phyloP scores from a whole-genome alignment of 352 stramenopile genomes.

The Saprolegnia parasitica region DNA sequence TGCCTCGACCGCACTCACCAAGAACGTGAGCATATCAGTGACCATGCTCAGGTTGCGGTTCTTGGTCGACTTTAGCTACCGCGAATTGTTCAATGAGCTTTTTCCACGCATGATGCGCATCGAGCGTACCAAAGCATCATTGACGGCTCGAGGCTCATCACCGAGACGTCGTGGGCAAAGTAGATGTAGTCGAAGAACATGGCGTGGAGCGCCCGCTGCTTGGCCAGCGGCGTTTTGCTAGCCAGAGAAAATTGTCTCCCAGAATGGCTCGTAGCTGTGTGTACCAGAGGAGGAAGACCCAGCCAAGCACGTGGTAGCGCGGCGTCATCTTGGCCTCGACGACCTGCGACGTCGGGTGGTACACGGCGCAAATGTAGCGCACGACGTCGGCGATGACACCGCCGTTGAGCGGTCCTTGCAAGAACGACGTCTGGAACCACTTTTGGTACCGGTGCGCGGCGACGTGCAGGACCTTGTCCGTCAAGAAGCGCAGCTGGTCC shows the following conservation, averaged over 20 bases:
- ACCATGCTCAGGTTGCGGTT: conserved; percentile 25
- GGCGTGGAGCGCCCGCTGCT: conserved; percentile 69
- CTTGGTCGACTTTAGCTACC: conserved; percentile 22
- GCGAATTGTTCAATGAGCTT: background rate
- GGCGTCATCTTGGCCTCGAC: conserved; percentile 77
- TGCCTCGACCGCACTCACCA: conserved; percentile 4
- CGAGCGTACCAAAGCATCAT: conserved; percentile 71
- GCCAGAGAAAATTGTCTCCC: background rate
- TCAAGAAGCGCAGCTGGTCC: conserved; percentile 82
- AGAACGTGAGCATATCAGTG: conserved; percentile 13
- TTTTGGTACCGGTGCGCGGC: conserved; percentile 61
- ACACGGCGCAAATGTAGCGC: conserved; percentile 78
- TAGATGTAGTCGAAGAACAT: conserved; percentile 89
- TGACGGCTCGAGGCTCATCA: conserved; percentile 77
- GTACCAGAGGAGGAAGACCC: conserved; percentile 81
- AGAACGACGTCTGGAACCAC: conserved; percentile 80
- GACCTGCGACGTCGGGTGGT: conserved; percentile 78
- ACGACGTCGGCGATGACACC: conserved; percentile 75
- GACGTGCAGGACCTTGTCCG: conserved; percentile 41
- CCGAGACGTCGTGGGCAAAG: conserved; percentile 72
- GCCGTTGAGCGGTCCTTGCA: conserved; percentile 59
- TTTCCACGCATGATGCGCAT: background rate
- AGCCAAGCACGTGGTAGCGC: conserved; percentile 80
- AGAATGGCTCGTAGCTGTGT: background rate
- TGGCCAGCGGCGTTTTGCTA: conserved; percentile 64